phyloP scores from a whole-genome alignment of 2,329 filamentous ascomycete species.

The Fusarium sp. region DNA sequence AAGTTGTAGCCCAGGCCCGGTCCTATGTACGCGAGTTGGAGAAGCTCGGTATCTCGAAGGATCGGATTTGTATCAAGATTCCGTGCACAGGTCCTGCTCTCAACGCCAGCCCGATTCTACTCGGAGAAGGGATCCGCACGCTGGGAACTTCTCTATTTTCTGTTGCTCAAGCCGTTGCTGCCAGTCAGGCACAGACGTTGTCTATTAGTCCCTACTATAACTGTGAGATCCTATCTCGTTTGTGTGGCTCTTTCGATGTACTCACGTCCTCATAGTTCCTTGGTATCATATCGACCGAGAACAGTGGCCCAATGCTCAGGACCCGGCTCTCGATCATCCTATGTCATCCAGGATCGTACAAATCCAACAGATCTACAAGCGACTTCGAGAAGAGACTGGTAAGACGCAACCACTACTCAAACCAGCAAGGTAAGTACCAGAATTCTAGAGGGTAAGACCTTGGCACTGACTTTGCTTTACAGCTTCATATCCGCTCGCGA shows the following conservation, averaged over 20 bases:
- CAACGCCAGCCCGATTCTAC: slow-evolving; percentile 3
- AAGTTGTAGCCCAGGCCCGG: not conserved
- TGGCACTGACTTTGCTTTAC: not conserved
- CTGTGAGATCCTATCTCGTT: not conserved
- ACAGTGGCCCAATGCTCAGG: slow-evolving; percentile 1
- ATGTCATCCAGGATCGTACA: slow-evolving; percentile 5
- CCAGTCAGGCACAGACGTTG: not conserved
- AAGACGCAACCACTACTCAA: not conserved
- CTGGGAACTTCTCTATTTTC: slow-evolving; percentile 13
- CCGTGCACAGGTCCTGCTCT: not conserved
- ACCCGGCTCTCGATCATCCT: slow-evolving; percentile 13
- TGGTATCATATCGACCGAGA: not conserved
- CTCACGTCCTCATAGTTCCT: not conserved
- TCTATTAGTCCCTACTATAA: slow-evolving; percentile 2
- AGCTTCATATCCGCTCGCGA: slow-evolving; percentile 4
- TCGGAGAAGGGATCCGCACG: not conserved
- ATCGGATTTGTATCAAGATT: slow-evolving; percentile 11
- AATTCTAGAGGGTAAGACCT: fast-evolving
- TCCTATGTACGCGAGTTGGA: not conserved
- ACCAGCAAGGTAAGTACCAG: not conserved
- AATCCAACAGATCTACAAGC: not conserved
- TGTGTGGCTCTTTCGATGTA: not conserved
- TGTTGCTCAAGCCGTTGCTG: not conserved
- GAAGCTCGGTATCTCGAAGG: not conserved
- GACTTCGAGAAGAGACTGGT: not conserved